Evolutionary conservation across 2,329 filamentous ascomycete species (phyloP).

Genomic region (Hypoxylon sp.): DNA sequence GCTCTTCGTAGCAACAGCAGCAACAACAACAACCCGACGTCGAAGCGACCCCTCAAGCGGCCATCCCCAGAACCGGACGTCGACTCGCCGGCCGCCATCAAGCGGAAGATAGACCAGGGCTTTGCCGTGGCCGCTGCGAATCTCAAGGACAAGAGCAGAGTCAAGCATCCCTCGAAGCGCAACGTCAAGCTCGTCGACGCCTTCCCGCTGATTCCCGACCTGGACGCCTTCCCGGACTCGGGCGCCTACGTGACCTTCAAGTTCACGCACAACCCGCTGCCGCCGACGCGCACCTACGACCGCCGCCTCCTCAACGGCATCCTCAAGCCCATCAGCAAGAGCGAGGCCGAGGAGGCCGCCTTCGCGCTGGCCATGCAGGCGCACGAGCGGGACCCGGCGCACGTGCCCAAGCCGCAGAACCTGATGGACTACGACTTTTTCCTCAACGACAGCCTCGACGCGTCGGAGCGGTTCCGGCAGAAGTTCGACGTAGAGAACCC

Average conservation of each 20-base stretch:
- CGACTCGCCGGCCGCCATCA: slow-evolving; percentile 76
- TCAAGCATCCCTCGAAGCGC: slow-evolving; percentile 72
- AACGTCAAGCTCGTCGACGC: slow-evolving; percentile 72
- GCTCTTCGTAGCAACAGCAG: slow-evolving; percentile 68
- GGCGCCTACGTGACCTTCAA: slow-evolving; percentile 79
- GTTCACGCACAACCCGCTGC: slow-evolving; percentile 75
- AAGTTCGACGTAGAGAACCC: slow-evolving; percentile 72
- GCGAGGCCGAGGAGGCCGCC: slow-evolving; percentile 67
- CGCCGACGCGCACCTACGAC: slow-evolving; percentile 68
- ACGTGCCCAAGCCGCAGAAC: slow-evolving; percentile 69
- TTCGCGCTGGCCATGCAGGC: slow-evolving; percentile 66
- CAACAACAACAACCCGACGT: slow-evolving; percentile 59
- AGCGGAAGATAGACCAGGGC: slow-evolving; percentile 75
- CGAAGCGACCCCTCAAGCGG: slow-evolving; percentile 62
- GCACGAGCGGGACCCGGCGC: slow-evolving; percentile 69
- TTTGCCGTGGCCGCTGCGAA: slow-evolving; percentile 70
- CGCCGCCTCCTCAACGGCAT: slow-evolving; percentile 73
- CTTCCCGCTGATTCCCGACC: slow-evolving; percentile 74
- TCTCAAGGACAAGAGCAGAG: slow-evolving; percentile 67
- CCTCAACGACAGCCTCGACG: slow-evolving; percentile 65
- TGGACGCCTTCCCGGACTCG: slow-evolving; percentile 78
- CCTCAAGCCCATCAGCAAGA: slow-evolving; percentile 71
- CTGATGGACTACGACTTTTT: slow-evolving; percentile 78
- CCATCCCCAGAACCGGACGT: slow-evolving; percentile 71
- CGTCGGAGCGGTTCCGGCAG: slow-evolving; percentile 69